Conservation (phyloP, 495 filamentous ascomycete species). For the Arthonia radiata region DNA sequence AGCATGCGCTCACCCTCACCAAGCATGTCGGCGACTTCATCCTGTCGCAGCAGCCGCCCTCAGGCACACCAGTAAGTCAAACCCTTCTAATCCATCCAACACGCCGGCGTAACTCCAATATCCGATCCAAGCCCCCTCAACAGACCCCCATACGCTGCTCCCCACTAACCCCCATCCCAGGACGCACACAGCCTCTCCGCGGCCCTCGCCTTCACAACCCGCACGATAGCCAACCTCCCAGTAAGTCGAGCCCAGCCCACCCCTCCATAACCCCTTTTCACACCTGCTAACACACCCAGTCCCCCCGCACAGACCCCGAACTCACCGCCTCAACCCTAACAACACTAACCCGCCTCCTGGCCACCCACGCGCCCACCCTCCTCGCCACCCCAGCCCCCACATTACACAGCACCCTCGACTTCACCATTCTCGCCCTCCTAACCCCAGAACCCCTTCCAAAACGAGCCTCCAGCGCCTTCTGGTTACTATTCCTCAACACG, state of each 20-base stretch:
- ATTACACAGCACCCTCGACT: constrained; percentile 42
- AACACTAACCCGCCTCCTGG: constrained; percentile 27
- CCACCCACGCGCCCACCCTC: constrained; percentile 20
- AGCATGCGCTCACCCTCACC: no score
- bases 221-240: constrained; percentile 39
- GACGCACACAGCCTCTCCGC: no score
- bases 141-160: no score
- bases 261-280: constrained; percentile 4
- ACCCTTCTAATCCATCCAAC: background rate
- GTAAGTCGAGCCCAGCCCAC: constrained; percentile 29
- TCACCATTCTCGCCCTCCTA: constrained; percentile 45
- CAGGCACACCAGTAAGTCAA: constrained; percentile 7
- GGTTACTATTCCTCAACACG: no score
- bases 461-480: constrained; percentile 53
- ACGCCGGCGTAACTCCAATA: constrained; percentile 3
- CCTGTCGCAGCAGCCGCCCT: constrained; percentile 30
- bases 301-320: constrained; percentile 47
- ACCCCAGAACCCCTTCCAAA: constrained; percentile 61
- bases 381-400: no score
- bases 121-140: no score
- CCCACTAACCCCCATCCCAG: no score
- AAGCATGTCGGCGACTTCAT: constrained; percentile 56
- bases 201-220: constrained; percentile 30
- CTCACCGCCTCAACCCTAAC: constrained; percentile 39
- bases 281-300: constrained; percentile 8